Evolutionary conservation across 1,139 yeast genomes (phyloP).

Genomic region (Arxiozyma slooffiae): DNA sequence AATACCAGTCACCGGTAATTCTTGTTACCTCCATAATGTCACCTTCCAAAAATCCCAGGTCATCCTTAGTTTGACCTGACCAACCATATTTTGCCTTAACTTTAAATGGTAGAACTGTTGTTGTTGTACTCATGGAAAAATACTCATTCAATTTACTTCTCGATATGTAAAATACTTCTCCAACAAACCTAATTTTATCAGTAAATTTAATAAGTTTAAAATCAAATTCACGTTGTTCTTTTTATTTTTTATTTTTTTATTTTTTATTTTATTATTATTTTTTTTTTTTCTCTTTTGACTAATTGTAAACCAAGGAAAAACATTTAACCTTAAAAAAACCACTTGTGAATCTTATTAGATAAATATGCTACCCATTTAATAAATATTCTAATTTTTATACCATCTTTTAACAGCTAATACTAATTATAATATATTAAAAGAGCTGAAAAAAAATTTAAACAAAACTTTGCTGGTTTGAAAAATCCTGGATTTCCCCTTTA

Average conservation of each 20-base stretch:
- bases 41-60: slow-evolving; percentile 87
- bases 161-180: neutral
- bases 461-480: neutral
- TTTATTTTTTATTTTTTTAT: no score
- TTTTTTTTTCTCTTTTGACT: no score
- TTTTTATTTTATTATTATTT: no score
- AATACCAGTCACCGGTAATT: slow-evolving; percentile 91
- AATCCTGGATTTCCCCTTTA: neutral
- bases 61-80: slow-evolving; percentile 83
- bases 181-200: no score
- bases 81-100: slow-evolving; percentile 78
- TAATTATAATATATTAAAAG: no score
- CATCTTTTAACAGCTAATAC: neutral
- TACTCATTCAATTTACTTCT: neutral
- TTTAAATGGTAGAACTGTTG: slow-evolving; percentile 45
- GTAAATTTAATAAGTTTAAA: no score
- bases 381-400: no score
- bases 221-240: no score
- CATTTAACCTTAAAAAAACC: no score
- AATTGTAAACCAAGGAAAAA: no score
- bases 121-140: slow-evolving; percentile 1
- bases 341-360: no score
- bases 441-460: neutral
- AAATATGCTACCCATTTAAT: no score
- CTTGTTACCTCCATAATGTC: slow-evolving; percentile 77